phyloP scores from a whole-genome alignment of 73 alveolate species.

The Paramecium biaurelia region DNA sequence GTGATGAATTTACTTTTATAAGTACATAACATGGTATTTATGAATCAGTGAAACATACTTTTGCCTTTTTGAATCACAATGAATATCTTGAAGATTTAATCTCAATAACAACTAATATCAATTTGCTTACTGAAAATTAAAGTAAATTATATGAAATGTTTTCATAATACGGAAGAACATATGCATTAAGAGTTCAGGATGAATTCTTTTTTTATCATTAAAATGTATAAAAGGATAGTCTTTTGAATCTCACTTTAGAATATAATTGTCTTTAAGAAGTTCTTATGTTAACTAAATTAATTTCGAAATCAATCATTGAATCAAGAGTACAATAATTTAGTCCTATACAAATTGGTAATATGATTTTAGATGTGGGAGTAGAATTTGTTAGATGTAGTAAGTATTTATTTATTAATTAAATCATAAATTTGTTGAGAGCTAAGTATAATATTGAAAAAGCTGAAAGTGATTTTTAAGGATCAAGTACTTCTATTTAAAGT shows the following conservation, averaged over 20 bases:
- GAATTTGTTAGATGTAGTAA: constrained; percentile 26
- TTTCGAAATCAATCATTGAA: background rate
- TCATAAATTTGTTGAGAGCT: background rate
- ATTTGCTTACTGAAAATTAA: background rate
- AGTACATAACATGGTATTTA: background rate
- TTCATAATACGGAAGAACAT: background rate
- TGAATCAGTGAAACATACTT: background rate
- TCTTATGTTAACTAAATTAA: background rate
- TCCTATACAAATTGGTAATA: background rate
- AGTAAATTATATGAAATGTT: background rate
- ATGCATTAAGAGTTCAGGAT: background rate
- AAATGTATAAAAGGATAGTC: background rate
- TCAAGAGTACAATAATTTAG: constrained; percentile 3
- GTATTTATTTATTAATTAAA: background rate
- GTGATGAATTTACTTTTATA: background rate
- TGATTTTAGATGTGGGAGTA: constrained; percentile 28
- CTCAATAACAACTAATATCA: background rate
- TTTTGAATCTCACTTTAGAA: background rate
- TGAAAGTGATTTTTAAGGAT: background rate
- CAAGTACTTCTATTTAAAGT: background rate
- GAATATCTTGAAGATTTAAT: background rate
- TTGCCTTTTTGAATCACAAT: background rate
- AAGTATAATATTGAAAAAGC: background rate
- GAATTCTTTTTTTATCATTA: constrained; percentile 16
- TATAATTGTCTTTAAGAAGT: background rate